Evolutionary conservation across 1,139 yeast species (phyloP), one percentile per base, ranked within the genome.

Genomic region (Geotrichum macrosporum): DNA sequence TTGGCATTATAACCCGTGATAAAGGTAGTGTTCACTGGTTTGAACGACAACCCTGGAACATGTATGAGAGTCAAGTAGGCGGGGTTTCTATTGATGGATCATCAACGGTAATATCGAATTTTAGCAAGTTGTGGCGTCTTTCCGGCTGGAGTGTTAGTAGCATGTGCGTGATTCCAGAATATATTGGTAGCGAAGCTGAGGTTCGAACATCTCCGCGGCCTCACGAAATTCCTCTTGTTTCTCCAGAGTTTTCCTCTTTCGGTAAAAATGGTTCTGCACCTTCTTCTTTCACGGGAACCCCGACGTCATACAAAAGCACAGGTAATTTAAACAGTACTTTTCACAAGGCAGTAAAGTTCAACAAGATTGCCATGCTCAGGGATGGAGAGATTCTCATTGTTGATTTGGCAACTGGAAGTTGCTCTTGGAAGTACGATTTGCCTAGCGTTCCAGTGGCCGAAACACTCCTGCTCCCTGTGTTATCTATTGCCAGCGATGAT

Each of bases 1-100:
- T 80, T 56, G 80, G 84, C 0, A 70, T 81, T 38, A 68, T 79
- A 24, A 80, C 81, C 21, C 68, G 71, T 50, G 65, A 71, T 6
- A 69, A 76, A 18, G 88, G 88, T 0, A 76, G 84, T 2, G 66
- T 81, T 12, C 88, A 81, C 57, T 79, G 83, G 77, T 81, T 77
- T 62, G 64, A 58, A 54, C 48, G 57, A 54, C 38, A 35, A 21
- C 38, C 38, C 27, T 31, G 44, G 50, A 35, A 35, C 26, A 35
- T 21, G 9, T 35, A 35, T 21, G 38, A 35, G 15, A 35, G 35
- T 15, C 38, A 35, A 35, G 27, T 21, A 16, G 38, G 48, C 61
- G 35, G 57, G 49, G 38, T 55, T 29, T 35, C 38, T 9, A 35
- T 35, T 21, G 27, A 24, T 24, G 38, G 38, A 12, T 22, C 29